These are phyloP conservation scores for Chalciporus sphaerocephalus DNA, from an alignment of 768 basidiomycete genomes.

Conservation along the genomic window DNA sequence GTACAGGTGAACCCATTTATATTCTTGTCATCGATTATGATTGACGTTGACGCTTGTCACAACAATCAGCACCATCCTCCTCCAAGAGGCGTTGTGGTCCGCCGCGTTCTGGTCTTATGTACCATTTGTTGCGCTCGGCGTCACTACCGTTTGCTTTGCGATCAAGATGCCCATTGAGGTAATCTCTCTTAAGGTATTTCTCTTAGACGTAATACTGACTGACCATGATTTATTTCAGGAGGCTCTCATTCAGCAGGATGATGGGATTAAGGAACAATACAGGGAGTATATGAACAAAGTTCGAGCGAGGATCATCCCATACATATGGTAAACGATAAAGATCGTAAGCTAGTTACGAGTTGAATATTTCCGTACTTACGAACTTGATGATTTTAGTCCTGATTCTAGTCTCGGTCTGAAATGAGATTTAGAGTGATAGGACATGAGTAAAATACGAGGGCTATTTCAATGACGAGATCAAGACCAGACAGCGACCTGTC, in stretches of 20 bases:
- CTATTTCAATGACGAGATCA: no score
- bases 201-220: not conserved
- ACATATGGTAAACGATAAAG: slow-evolving; percentile 11
- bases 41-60: not conserved
- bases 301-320: slow-evolving; percentile 20
- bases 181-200: not conserved
- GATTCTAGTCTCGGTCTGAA: no score
- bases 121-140: slow-evolving; percentile 16
- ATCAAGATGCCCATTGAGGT: slow-evolving; percentile 30
- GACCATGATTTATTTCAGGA: slow-evolving; percentile 14
- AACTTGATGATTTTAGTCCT: no score
- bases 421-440: no score
- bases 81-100: slow-evolving; percentile 9
- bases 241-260: slow-evolving; percentile 19
- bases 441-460: no score
- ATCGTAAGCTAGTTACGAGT: not conserved
- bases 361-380: not conserved
- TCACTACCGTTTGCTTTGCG: slow-evolving; percentile 10
- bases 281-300: slow-evolving; percentile 22
- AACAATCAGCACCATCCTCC: slow-evolving; percentile 5
- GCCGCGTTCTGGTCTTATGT: slow-evolving; percentile 26
- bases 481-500: no score
- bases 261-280: slow-evolving; percentile 14
- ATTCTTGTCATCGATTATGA: not conserved
- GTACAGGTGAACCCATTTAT: slow-evolving; percentile 16